Conservation (phyloP, 2,329 filamentous ascomycete genomes). For the Hyphodiscus sp. region DNA sequence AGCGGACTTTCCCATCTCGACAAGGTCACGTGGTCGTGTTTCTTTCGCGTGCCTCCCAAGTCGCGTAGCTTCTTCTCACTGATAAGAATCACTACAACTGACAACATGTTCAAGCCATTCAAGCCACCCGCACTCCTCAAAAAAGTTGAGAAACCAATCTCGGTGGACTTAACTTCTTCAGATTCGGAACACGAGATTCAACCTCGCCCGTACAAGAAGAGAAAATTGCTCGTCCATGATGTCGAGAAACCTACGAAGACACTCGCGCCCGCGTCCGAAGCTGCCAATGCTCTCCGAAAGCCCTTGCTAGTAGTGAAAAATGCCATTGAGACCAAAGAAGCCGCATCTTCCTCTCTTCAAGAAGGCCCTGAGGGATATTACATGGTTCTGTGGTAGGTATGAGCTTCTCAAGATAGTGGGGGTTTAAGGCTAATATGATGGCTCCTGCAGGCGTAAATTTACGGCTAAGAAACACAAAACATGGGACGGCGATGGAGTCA, state of each 20-base stretch:
- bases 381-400: slow-evolving; percentile 27
- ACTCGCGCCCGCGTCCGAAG: slow-evolving; percentile 10
- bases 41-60: background rate
- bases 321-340: slow-evolving; percentile 11
- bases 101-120: slow-evolving; percentile 30
- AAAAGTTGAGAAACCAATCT: slow-evolving; percentile 11
- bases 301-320: slow-evolving; percentile 27
- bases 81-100: background rate
- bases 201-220: slow-evolving; percentile 23
- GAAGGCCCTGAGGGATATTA: slow-evolving; percentile 27
- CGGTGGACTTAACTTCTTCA: slow-evolving; percentile 13
- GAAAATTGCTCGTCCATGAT: slow-evolving; percentile 20
- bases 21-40: background rate
- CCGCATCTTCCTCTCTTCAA: background rate
- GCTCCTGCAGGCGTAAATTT: slow-evolving; percentile 51
- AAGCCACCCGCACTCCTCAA: slow-evolving; percentile 25
- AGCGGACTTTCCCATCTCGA: too few relatives aligned
- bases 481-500: slow-evolving; percentile 67
- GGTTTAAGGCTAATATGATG: background rate
- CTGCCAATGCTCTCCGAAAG: slow-evolving; percentile 24
- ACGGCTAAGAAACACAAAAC: slow-evolving; percentile 71
- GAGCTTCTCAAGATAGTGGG: background rate
- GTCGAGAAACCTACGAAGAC: slow-evolving; percentile 20
- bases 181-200: slow-evolving; percentile 16
- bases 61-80: slow-evolving; percentile 1